These are phyloP conservation scores for Graphilbum sp. DNA, from an alignment of 2,329 filamentous ascomycete genomes.

Conservation along the genomic window DNA sequence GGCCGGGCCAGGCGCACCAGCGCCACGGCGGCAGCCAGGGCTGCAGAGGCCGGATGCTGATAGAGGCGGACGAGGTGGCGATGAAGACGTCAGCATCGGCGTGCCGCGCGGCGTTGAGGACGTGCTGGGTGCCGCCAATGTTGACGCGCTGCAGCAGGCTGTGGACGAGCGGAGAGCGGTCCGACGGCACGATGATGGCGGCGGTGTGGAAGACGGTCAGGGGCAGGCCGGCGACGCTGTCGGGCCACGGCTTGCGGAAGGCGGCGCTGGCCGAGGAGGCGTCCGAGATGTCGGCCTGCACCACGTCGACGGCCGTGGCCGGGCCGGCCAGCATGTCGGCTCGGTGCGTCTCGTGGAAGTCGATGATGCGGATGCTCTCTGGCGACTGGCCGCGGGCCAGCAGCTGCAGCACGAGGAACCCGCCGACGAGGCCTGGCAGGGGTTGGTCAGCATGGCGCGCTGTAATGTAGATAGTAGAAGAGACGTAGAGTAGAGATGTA, in stretches of 20 bases:
- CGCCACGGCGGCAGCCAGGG: constrained; percentile 23
- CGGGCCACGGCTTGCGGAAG: constrained; percentile 26
- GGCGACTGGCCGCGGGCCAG: constrained; percentile 28
- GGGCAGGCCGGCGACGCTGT: constrained; percentile 20
- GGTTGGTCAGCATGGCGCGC: too few species aligned
- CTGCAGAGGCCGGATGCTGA: constrained; percentile 20
- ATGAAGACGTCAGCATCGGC: constrained; percentile 27
- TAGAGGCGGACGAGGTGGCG: constrained; percentile 28
- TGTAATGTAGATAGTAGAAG: too few species aligned
- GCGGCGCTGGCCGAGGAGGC: constrained; percentile 19
- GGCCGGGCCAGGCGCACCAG: constrained; percentile 16
- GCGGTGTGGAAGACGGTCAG: constrained; percentile 34
- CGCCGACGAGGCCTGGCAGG: constrained; percentile 21
- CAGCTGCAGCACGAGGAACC: constrained; percentile 30
- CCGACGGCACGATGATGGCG: constrained; percentile 26
- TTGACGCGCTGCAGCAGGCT: constrained; percentile 25
- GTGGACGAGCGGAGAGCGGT: constrained; percentile 23
- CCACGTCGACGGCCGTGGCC: constrained; percentile 19
- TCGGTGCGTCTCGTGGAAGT: constrained; percentile 23
- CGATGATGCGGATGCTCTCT: constrained; percentile 28
- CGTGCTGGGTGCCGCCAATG: constrained; percentile 26
- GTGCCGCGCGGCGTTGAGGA: constrained; percentile 23
- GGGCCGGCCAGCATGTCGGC: constrained; percentile 21
- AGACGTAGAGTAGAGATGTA: background rate
- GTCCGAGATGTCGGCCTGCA: constrained; percentile 28